Base-by-base conservation (phyloP, 2,329 filamentous ascomycete species). In the Diaporthe australafricana region DNA sequence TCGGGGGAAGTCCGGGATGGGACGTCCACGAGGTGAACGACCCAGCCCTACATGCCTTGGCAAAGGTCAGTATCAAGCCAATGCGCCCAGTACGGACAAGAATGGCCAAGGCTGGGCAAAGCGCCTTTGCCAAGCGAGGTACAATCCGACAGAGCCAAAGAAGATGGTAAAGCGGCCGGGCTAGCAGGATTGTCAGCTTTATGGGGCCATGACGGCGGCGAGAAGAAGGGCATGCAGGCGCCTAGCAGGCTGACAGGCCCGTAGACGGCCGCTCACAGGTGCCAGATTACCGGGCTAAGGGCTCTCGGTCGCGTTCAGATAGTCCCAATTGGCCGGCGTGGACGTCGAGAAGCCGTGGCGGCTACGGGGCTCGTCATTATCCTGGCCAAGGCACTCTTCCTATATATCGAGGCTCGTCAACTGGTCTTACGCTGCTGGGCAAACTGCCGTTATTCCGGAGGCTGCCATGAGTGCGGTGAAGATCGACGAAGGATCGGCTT, bases 391-490 rank as follows among this genome's bases (percentile, higher is more conserved):
- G 30, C 42, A 25, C n/a, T 48, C 2, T 16, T 22, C 17, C 60
- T 11, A 22, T n/a, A 22, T 25, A 22, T 35, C 57, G 60, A 35
- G 60, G 42, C 42, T 35, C n/a, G 17, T 11, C 20, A 25, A 35
- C 27, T n/a, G 27, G 60, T 25, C 27, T 63, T 20, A 11, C 48
- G 20, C 35, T 22, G 42, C 60, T 48, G 20, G 60, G 42, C 60
- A 63, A 40, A 20, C n/a, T 63, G 60, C 60, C 60, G 60, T 48
- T n/a, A 20, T 48, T 25, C 60, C 60, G 60, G 14, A 20, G 47
- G 11, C 32, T 11, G 42, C 17, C 22, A 22, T 22, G 40, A 25
- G 27, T 35, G 7, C 30, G 42, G 42, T 48, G 42, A 48, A 25
- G 60, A 63, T 63, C 42, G 40, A 12, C 42, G 14, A 42, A 63